Evolutionary conservation across 2,329 filamentous ascomycete species (phyloP), one percentile per base, ranked within the genome.

Genomic region (Rhynchosporium secalis): DNA sequence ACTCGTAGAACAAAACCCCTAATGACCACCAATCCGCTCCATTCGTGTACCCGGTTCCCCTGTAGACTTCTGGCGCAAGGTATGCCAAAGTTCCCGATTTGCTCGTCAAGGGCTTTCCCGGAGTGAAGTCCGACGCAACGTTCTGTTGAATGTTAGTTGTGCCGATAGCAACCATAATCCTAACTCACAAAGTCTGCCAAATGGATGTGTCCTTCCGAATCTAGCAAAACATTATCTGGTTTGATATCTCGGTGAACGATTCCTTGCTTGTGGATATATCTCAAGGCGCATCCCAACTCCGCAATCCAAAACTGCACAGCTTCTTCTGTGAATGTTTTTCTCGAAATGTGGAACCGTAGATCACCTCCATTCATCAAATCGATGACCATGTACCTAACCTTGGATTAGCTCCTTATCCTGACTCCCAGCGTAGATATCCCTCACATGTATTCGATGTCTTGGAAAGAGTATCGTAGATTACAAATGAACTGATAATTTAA

Each of bases 21-120:
- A 99, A 78, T 5, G 95, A 98, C 95, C 95, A 99, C 95, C 95
- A 99, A 75, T 99, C 95, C 47, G 95, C 93, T 70, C 95, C 91
- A 52, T 87, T 86, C 64, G 90, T 88, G 73, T 99, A 99, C 45
- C 95, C 95, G 65, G 87, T 88, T 55, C 94, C 94, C 68, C 88
- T 84, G 72, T 98, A 99, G 2, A 98, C 95, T 75, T 99, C 95
- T 4, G 95, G 95, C 1, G 94, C 93, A 7, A 99, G 85, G 74
- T 99, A 99, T 59, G 95, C 95, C 62, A 99, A 79, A 0, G 95
- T 99, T 38, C 95, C 95, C 0, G 95, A 99, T 77, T 96, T 98
- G 82, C 95, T 98, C 3, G 92, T 96, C 57, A 98, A 80, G 29
- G 87, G 83, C 72, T 92, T 93, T 58, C 91, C 86, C 0, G 91